phyloP scores from a whole-genome alignment of 805 yeast genomes.

The Ogataea paraovalis region DNA sequence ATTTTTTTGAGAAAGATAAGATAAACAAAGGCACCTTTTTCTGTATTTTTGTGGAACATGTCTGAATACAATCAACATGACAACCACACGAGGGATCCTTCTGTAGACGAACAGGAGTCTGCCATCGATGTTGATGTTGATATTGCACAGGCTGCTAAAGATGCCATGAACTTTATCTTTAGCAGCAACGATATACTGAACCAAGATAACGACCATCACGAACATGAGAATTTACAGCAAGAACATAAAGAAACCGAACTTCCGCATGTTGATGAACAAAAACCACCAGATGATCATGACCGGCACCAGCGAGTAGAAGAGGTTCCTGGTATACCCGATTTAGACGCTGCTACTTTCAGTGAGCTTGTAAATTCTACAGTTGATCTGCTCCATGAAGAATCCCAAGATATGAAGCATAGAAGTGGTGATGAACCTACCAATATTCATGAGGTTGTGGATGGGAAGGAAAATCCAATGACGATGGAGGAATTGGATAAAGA shows the following conservation, averaged over 20 bases:
- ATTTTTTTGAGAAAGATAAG: conserved; percentile 14
- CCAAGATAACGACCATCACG: background rate
- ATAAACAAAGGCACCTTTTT: conserved; percentile 3
- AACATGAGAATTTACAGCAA: background rate
- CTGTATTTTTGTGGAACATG: background rate
- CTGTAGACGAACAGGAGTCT: background rate
- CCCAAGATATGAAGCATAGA: background rate
- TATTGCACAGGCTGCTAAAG: conserved; percentile 1
- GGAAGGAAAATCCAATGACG: background rate
- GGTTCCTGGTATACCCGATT: background rate
- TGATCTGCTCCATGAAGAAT: background rate
- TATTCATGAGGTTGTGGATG: background rate
- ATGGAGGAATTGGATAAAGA: background rate
- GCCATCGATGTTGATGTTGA: background rate
- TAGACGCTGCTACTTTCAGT: background rate
- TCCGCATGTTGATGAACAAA: background rate
- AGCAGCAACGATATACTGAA: background rate
- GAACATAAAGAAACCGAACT: background rate
- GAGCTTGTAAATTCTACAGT: background rate
- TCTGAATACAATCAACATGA: background rate
- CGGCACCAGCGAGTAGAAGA: background rate
- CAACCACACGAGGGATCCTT: background rate
- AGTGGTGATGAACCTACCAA: background rate
- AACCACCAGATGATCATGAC: background rate
- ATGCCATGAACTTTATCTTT: background rate